Base-by-base conservation (phyloP, 352 stramenopile genomes). In the Phytopythium mirpurense region DNA sequence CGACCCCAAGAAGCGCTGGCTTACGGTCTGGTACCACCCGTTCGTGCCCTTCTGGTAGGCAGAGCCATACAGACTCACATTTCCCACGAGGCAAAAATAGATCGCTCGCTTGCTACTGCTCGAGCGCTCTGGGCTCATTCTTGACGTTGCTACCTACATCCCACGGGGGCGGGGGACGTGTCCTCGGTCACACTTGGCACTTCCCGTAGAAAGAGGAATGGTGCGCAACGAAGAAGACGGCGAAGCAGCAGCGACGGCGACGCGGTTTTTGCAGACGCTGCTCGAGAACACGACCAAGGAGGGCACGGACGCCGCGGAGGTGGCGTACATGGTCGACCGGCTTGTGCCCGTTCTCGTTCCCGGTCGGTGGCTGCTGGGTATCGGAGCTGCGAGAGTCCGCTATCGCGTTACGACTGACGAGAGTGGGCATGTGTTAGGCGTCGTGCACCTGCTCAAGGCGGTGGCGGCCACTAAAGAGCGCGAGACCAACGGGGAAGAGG, bases 1-100 rank as follows among this genome's bases (percentile, higher is more conserved):
- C 18, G 81, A 92, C 49, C 49, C 78, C 41, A 69, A 72, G 44
- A 92, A 88, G 63, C 70, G 78, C 27, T 82, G 69, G 70, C 62
- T 87, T 51, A 86, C 75, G 26, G 49, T 86, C 36, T 87, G 74
- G 76, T 65, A 78, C 55, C 60, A 80, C 49, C 50, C 62, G 16
- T 88, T 81, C 41, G 38, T 57, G 43, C 54, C 72, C 41, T 86
- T 77, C 35, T 88, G 72, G 74, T 86, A 63, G 67, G 7, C 21
- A n/a, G n/a, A n/a, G n/a, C n/a, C n/a, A n/a, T n/a, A n/a, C n/a
- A n/a, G 14, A 3, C 6, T 32, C 29, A 5, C 29, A 32, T 32
- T 32, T 9, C 29, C 29, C 29, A 44, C 12, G 32, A 40, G n/a
- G 23, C n/a, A 24, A 49, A 56, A 45, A 56, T 56, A 46, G 50